A percentile compares a stretch with the other conserved stretches of the same genome.
Conservation (phyloP, 208 protist species). For the Leptomonas seymouri region DNA sequence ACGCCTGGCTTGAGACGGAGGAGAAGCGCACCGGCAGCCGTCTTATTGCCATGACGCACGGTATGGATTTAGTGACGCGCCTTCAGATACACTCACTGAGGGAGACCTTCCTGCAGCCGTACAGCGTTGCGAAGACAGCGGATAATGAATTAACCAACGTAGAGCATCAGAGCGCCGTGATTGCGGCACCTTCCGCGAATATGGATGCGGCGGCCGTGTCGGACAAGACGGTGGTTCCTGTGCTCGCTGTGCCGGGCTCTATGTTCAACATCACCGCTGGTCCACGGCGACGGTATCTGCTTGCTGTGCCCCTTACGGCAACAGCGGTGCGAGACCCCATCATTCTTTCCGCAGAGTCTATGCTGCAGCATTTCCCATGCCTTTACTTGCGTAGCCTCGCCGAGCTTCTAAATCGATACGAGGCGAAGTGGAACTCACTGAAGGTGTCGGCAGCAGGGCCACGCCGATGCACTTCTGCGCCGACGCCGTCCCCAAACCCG, state of each 20-base stretch:
- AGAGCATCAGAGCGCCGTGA: not conserved
- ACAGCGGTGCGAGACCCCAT: slow-evolving; percentile 31
- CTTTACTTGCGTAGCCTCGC: slow-evolving; percentile 58
- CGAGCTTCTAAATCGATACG: slow-evolving; percentile 33
- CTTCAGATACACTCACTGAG: slow-evolving; percentile 63
- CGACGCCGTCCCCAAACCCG: not conserved
- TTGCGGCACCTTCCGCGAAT: not conserved
- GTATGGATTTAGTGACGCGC: slow-evolving; percentile 59
- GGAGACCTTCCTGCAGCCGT: slow-evolving; percentile 27
- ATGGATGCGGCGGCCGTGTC: not conserved
- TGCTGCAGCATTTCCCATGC: slow-evolving; percentile 56
- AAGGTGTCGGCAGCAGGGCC: not conserved
- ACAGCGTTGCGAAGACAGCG: slow-evolving; percentile 4
- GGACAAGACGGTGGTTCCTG: slow-evolving; percentile 18
- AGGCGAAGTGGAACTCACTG: slow-evolving; percentile 23
- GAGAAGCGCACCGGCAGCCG: slow-evolving; percentile 41
- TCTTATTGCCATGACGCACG: slow-evolving; percentile 59
- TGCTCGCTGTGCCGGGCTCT: slow-evolving; percentile 27
- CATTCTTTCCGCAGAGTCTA: slow-evolving; percentile 26
- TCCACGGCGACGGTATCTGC: slow-evolving; percentile 23
- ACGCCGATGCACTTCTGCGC: not conserved
- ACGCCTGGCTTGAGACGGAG: slow-evolving; percentile 28
- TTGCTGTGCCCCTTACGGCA: slow-evolving; percentile 15
- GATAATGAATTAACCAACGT: not conserved
- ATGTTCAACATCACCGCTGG: slow-evolving; percentile 35